Base-by-base conservation (phyloP, 305 asterid species). In the Fraxinus dipetala region DNA sequence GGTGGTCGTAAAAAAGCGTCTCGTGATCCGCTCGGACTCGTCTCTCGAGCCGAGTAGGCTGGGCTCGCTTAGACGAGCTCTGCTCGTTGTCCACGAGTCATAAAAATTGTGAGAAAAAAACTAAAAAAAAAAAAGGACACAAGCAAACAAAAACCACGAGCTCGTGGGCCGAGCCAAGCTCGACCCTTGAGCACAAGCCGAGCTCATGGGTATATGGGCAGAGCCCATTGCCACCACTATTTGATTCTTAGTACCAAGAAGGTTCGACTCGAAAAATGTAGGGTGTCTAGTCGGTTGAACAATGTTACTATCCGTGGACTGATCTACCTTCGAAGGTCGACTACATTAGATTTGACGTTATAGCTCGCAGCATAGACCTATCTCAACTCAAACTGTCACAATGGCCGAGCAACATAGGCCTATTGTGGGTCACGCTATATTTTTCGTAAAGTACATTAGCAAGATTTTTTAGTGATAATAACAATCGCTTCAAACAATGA, bases 401-500 rank as follows among this genome's bases (percentile, higher is more conserved):
- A n/a, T 51, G 20, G 8, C 7, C 24, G 8, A 51, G 20, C 2
- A 48, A 0, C 63, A 54, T 54, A 5, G 63, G 10, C 9, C 6
- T 4, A 1, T 13, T 2, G 5, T 45, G 16, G 18, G 2, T 5
- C 61, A 51, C 8, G 22, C 22, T 22, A 51, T 51, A 4, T 18
- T 14, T 48, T 14, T 48, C 7, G 7, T 48, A 14, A 4, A 48
- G 20, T 48, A 48, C 7, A 48, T 4, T 51, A 16, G 22, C 22
- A 5, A 51, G 61, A 16, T 16, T 51, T 16, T 51, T 51, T 0
- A 16, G 22, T 51, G 22, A 1, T 16, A 16, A 5, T 48, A 51
- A 14, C 56, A 48, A 48, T 91, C 90, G 67, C 90, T 93, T 56
- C 7, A 14, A 45, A n/a, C 59, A 48, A 14, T 48, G 1, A 48